Base-by-base conservation (phyloP, 1,284 basidiomycete genomes). In the Rhodofomes roseus region DNA sequence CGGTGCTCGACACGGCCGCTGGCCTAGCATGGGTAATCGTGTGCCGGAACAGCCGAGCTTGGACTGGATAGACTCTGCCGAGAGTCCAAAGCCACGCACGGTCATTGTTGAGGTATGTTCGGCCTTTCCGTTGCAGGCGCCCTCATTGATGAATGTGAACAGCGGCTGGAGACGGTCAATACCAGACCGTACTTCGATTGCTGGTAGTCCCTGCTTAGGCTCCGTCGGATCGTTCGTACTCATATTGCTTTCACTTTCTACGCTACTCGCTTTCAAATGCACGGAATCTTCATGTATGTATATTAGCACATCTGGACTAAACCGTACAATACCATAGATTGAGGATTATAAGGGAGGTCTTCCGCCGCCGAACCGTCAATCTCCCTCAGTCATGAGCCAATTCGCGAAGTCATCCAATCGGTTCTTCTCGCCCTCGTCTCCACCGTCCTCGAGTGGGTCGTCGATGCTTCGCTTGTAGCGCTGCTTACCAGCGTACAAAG, bases 321-420 rank as follows among this genome's bases (percentile, higher is more conserved):
- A 27, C 22, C 23, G 16, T 52, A 54, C 50, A 40, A 52, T 59
- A 54, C 36, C 58, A 43, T 37, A 56, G 37, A 56, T 37, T 23
- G 46, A 12, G 25, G 46, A 18, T 25, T 46, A 18, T 12, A 20
- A 48, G 20, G 29, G 20, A 48, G 27, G 44, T 55, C n/a, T 55
- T 27, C 31, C 50, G 39, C n/a, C 22, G 39, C 18, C 5, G 4
- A 22, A 36, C n/a, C 31, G 61, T 76, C 70, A 89, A 65, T 91
- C 89, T 40, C 84, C 89, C 71, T 92, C 89, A 4, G 81, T 78
- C 77, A 92, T 77, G 48, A 98, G 77, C 94, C 94, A 98, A 31
- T 87, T 76, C 0, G 93, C 93, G 71, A 96, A 97, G 70, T 89
- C 85, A 59, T 95, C 93, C 68, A 96, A 72, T 52, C 95, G 83